Conservation (phyloP, 108 stramenopile genomes). For the Stephanodiscus triporus region DNA sequence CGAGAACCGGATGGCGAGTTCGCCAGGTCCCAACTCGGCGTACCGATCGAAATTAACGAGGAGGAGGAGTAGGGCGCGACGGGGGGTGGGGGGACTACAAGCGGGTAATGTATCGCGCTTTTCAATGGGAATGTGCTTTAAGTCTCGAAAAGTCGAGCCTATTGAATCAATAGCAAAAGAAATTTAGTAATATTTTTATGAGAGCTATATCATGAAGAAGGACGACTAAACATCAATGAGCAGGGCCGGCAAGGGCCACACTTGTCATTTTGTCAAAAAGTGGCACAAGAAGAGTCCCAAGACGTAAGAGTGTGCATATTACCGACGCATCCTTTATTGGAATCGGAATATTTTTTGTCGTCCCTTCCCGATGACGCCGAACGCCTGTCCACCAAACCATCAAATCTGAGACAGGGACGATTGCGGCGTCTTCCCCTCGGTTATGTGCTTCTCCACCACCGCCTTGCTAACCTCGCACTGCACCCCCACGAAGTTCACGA, state of each 20-base stretch:
- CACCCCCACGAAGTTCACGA: conserved; percentile 97
- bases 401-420: neutral
- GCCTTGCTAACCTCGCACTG: conserved; percentile 94
- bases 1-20: conserved; percentile 3
- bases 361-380: neutral
- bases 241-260: neutral
- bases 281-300: neutral
- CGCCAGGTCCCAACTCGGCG: neutral
- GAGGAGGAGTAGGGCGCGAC: neutral
- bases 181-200: too few species aligned
- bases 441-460: conserved; percentile 86
- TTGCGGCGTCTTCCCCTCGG: conserved; percentile 58
- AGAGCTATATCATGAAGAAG: neutral
- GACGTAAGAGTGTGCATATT: neutral
- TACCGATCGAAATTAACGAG: neutral
- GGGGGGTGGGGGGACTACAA: neutral
- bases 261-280: neutral
- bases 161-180: neutral
- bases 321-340: neutral
- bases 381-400: neutral
- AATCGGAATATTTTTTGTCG: neutral
- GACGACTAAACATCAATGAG: neutral
- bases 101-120: too few species aligned
- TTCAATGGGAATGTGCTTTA: too few species aligned
- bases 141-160: too few species aligned